A percentile compares a stretch with the other conserved stretches of the same genome.
Evolutionary conservation across 1,284 basidiomycete genomes (phyloP).

Genomic region (Cutaneotrichosporon sp.): DNA sequence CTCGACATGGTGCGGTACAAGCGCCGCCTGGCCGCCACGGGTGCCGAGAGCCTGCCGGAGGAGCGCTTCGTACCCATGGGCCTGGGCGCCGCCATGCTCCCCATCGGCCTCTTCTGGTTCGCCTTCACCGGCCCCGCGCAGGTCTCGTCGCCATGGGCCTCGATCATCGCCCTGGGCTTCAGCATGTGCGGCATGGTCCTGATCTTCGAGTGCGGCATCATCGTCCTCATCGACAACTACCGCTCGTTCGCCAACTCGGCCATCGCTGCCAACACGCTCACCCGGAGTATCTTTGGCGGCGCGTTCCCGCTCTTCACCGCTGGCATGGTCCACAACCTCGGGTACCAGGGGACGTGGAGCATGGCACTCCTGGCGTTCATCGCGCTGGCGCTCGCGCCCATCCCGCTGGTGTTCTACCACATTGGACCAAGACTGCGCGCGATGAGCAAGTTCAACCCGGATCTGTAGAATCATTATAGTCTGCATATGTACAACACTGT

Average conservation of each 20-base stretch:
- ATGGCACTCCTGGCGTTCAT: constrained; percentile 26
- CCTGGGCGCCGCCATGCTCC: constrained; percentile 21
- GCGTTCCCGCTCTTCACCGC: constrained; percentile 30
- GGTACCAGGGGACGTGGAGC: constrained; percentile 21
- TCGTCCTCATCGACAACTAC: constrained; percentile 29
- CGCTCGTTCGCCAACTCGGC: constrained; percentile 27
- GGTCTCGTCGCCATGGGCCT: constrained; percentile 21
- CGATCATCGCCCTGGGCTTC: constrained; percentile 27
- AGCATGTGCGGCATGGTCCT: constrained; percentile 29
- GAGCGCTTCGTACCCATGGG: constrained; percentile 30
- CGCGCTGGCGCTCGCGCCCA: constrained; percentile 20
- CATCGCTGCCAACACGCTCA: constrained; percentile 33
- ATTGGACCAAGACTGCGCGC: constrained; percentile 15
- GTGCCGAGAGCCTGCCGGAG: constrained; percentile 20
- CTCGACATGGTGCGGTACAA: constrained; percentile 27
- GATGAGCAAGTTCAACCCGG: constrained; percentile 19
- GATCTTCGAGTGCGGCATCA: constrained; percentile 28
- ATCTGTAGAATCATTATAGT: constrained; percentile 22
- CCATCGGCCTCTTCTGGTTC: constrained; percentile 31
- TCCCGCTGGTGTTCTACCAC: constrained; percentile 24
- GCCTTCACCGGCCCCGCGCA: constrained; percentile 33
- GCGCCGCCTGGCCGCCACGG: constrained; percentile 4
- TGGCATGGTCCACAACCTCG: constrained; percentile 31
- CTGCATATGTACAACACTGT: no score
- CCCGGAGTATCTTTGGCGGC: constrained; percentile 24